A percentile compares a stretch with the other conserved stretches of the same genome.
Conservation (phyloP, 2,329 filamentous ascomycete genomes). For the Ambrosiella xylebori region DNA sequence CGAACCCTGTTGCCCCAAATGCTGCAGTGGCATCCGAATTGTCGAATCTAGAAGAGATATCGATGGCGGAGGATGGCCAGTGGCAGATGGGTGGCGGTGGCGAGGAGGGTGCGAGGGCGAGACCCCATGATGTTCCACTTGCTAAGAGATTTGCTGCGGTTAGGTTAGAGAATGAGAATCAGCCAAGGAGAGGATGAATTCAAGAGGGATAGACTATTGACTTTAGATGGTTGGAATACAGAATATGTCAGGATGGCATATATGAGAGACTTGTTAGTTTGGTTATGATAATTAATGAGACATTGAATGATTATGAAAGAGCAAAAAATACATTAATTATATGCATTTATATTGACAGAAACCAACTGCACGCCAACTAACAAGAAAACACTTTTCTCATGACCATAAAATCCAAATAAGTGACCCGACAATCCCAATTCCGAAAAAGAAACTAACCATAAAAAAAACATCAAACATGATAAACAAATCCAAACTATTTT, state of each 20-base stretch:
- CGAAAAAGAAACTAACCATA: background rate
- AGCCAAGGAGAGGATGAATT: conserved; percentile 1
- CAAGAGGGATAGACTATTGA: background rate
- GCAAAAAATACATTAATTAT: conserved; percentile 1
- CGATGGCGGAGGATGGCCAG: no score
- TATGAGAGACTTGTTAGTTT: background rate
- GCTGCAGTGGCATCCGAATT: no score
- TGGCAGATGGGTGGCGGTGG: no score
- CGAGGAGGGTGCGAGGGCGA: conserved; percentile 1
- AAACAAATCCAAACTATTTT: background rate
- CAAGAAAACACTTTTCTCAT: conserved; percentile 1
- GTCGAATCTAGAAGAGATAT: no score
- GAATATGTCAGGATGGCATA: background rate
- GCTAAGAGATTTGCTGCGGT: conserved; percentile 50
- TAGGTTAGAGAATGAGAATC: conserved; percentile 35
- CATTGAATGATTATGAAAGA: background rate
- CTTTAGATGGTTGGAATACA: background rate
- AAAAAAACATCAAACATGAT: background rate
- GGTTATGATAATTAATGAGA: background rate
- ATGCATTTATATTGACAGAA: background rate
- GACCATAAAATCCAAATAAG: background rate
- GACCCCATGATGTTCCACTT: conserved; percentile 33
- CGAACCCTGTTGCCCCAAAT: background rate
- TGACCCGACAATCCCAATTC: background rate
- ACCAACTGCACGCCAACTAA: background rate